A percentile compares a stretch with the other conserved stretches of the same genome.
These are phyloP conservation scores for Boletus barrowsii DNA, from an alignment of 768 basidiomycete genomes.

Conservation along the genomic window DNA sequence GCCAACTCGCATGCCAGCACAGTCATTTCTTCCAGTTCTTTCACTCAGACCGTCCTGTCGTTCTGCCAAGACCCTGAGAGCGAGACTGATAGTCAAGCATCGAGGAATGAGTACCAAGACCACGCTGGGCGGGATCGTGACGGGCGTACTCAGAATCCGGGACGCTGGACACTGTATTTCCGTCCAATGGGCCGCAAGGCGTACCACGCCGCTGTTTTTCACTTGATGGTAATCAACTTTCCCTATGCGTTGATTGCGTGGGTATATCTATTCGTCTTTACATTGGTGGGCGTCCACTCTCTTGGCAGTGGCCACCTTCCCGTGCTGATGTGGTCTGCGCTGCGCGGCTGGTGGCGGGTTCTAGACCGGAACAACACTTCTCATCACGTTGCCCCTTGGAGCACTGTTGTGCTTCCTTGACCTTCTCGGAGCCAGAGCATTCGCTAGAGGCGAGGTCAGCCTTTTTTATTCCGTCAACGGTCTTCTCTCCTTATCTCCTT, in stretches of 20 bases:
- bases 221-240: constrained; percentile 72
- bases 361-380: constrained; percentile 74
- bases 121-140: background rate
- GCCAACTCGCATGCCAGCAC: constrained; percentile 60
- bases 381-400: constrained; percentile 77
- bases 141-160: background rate
- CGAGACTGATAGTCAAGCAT: constrained; percentile 37
- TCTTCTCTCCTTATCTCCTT: constrained; percentile 13
- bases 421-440: constrained; percentile 67
- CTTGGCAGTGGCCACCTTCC: background rate
- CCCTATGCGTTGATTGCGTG: constrained; percentile 77
- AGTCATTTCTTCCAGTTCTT: constrained; percentile 42
- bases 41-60: constrained; percentile 67
- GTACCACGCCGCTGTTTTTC: constrained; percentile 68
- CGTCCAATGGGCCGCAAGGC: constrained; percentile 50
- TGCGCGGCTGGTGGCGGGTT: constrained; percentile 14
- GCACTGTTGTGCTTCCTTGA: constrained; percentile 75
- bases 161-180: constrained; percentile 47
- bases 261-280: constrained; percentile 77
- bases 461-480: background rate
- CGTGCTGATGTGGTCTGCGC: constrained; percentile 2
- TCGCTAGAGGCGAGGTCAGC: constrained; percentile 68
- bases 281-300: constrained; percentile 54
- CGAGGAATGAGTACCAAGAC: constrained; percentile 18
- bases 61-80: constrained; percentile 57